Base-by-base conservation (phyloP, 2,329 filamentous ascomycete genomes). In the Colletotrichum filicis region DNA sequence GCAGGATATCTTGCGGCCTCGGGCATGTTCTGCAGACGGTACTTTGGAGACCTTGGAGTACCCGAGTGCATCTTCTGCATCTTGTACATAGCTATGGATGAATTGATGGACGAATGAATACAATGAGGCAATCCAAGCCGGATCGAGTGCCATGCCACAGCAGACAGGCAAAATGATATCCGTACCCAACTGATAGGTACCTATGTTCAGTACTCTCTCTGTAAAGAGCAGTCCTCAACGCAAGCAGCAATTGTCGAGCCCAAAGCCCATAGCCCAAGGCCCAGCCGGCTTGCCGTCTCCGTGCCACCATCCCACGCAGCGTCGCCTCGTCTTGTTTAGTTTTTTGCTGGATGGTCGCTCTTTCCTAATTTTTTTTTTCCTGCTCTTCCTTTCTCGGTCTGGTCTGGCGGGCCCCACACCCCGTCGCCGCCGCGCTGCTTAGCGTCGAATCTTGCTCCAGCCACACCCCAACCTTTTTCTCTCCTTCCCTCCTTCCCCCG, bases 251-350 rank as follows among this genome's bases (percentile, higher is more conserved):
- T 16, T 30, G 65, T 57, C 58, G 26, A 71, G 65, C 58, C 32
- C 32, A 32, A 30, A 30, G 30, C 30, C 32, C 32, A 32, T 9
- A 9, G 30, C 30, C 30, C 30, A 30, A 30, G 4, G 32, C 32
- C 65, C 28, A 59, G 28, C 53, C 65, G 58, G 69, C 66, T 68
- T 72, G 65, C 69, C 65, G 65, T 72, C 69, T 72, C 69, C 69
- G 69, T 72, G 69, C 69, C 58, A 68, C 69, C 53, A 72, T 71
- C 65, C 69, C 57, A 62, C 69, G 69, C 69, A 62, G 57, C 42
- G 67, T 66, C 28, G 63, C 56, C 46, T 61, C 55, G 62, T 42
- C 62, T 56, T 42, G 14, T 22, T 37, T 42, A 49, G 42, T n/a
- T n/a, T 49, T 49, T 9, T 49, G 42, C 42, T 49, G 42, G 42